Evolutionary conservation across 257 asterid genomes (phyloP).

Genomic region (Catharanthus roseus): DNA sequence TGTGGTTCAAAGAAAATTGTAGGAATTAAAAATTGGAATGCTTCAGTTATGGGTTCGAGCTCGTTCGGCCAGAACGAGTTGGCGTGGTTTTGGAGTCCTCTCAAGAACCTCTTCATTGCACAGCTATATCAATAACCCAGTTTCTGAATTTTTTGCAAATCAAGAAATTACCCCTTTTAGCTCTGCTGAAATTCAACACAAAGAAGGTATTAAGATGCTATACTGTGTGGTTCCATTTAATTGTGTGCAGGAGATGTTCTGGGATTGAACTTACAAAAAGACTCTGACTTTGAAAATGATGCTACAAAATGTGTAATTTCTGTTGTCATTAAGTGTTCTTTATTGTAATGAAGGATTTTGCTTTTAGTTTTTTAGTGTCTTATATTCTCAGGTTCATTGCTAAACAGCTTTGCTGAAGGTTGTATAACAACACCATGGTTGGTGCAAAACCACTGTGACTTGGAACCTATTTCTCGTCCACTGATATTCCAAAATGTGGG

Average conservation of each 20-base stretch:
- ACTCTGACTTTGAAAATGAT: not conserved
- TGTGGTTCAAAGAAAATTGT: not conserved
- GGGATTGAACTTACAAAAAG: not conserved
- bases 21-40: constrained; percentile 32
- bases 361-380: constrained; percentile 12
- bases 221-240: not conserved
- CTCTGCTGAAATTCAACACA: constrained; percentile 7
- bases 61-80: constrained; percentile 31
- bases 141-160: constrained; percentile 17
- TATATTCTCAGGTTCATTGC: constrained; percentile 26
- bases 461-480: constrained; percentile 13
- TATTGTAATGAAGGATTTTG: constrained; percentile 6
- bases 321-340: not conserved
- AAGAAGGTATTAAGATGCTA: constrained; percentile 21
- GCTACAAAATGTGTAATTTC: not conserved
- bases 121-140: constrained; percentile 7
- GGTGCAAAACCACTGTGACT: constrained; percentile 19
- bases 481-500: constrained; percentile 21
- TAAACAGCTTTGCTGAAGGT: constrained; percentile 10
- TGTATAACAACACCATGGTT: constrained; percentile 19
- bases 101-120: constrained; percentile 20
- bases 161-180: constrained; percentile 13
- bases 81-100: constrained; percentile 20
- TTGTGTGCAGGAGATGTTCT: not conserved
- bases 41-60: constrained; percentile 34